These are phyloP conservation scores for Butyriboletus loyo DNA, from an alignment of 768 basidiomycete genomes.

Conservation along the genomic window DNA sequence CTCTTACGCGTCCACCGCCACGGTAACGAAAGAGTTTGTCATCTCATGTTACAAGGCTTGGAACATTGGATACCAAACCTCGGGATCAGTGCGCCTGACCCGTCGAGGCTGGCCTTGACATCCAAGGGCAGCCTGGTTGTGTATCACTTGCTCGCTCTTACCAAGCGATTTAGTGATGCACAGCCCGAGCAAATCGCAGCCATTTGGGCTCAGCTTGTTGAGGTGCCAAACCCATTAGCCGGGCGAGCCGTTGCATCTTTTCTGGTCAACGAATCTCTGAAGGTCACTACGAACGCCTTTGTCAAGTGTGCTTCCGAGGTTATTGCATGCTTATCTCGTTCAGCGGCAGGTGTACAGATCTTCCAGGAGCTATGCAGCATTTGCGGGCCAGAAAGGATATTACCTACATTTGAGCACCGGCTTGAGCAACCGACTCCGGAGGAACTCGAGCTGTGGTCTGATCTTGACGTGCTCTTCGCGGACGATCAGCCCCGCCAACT, in stretches of 20 bases:
- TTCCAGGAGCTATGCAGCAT: constrained; percentile 84
- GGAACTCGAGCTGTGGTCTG: constrained; percentile 75
- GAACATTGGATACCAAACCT: constrained; percentile 83
- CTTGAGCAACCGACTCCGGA: constrained; percentile 55
- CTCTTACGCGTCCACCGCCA: constrained; percentile 59
- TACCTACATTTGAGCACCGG: constrained; percentile 73
- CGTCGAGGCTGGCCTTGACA: constrained; percentile 27
- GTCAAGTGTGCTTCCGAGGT: constrained; percentile 77
- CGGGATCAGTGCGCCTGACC: constrained; percentile 49
- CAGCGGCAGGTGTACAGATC: constrained; percentile 64
- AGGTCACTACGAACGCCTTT: constrained; percentile 75
- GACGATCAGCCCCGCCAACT: constrained; percentile 62
- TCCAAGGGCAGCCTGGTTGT: constrained; percentile 60
- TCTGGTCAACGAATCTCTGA: constrained; percentile 83
- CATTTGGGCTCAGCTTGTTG: constrained; percentile 78
- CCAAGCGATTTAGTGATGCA: constrained; percentile 65
- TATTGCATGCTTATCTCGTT: constrained; percentile 80
- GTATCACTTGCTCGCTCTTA: constrained; percentile 81
- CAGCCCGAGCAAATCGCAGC: constrained; percentile 78
- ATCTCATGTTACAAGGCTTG: constrained; percentile 72
- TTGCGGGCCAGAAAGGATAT: constrained; percentile 82
- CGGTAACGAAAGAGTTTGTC: constrained; percentile 47
- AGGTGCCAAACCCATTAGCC: constrained; percentile 65
- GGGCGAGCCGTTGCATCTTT: constrained; percentile 80
- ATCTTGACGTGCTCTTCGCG: constrained; percentile 72